Percentiles rank a stretch among this genome's conserved stretches.
Evolutionary conservation across 148 eudicot species (phyloP).

Genomic region (Rheum nobile): DNA sequence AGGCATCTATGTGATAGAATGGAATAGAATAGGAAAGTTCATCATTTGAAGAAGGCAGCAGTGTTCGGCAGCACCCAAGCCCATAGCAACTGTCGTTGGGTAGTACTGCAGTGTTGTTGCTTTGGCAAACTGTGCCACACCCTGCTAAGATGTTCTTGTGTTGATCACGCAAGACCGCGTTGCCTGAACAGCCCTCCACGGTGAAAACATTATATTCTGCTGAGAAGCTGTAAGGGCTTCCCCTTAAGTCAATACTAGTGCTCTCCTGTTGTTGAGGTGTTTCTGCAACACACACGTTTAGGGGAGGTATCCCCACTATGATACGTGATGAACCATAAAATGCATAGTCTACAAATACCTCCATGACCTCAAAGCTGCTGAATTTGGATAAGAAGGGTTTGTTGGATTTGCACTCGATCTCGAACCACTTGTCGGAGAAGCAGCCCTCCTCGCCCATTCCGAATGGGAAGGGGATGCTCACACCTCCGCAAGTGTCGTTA

Average conservation of each 20-base stretch:
- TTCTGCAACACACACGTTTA: not conserved
- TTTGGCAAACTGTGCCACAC: not conserved
- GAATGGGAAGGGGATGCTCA: not conserved
- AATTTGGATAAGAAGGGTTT: not conserved
- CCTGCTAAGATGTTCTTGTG: not conserved
- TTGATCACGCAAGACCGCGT: not conserved
- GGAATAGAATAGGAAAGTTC: too few relatives aligned
- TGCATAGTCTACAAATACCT: too few relatives aligned
- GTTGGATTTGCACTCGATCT: not conserved
- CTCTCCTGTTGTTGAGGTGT: not conserved
- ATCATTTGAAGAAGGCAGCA: not conserved
- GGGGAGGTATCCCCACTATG: not conserved
- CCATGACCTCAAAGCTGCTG: not conserved
- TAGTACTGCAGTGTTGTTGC: too few relatives aligned
- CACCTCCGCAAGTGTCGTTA: constrained; percentile 3
- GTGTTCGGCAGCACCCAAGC: not conserved
- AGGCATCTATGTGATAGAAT: not conserved
- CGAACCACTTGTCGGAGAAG: not conserved
- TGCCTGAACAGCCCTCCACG: not conserved
- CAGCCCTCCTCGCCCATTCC: not conserved
- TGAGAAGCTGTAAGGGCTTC: not conserved
- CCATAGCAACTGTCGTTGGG: not conserved
- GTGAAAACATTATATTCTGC: not conserved
- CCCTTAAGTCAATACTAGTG: not conserved
- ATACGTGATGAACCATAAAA: too few relatives aligned